Evolutionary conservation across 208 protist genomes (phyloP), one percentile per base, ranked within the genome.

Genomic region (Trypanosomatidae sp.): DNA sequence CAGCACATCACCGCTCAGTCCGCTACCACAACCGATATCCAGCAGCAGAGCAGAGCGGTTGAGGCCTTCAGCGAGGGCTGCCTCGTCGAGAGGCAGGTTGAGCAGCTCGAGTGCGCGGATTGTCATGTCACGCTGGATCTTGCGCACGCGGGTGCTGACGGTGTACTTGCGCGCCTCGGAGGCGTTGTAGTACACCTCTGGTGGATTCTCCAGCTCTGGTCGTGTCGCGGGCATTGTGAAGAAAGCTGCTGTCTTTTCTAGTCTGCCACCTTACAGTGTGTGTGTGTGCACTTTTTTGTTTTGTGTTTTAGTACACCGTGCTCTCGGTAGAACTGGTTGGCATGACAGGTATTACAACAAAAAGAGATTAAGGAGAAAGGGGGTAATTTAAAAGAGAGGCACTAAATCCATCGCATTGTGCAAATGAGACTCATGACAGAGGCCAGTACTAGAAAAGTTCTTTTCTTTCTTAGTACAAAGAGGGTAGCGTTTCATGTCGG

Each of bases 1-100:
- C 17, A 99, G 67, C n/a, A 98, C 95, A 49, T 99, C 91, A 3
- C 99, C 99, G 77, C 96, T 99, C 36, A 99, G 77, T 0, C 98
- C 99, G 59, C 97, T 99, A 30, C 99, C 99, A 80, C 99, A 99
- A 55, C 99, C 99, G 50, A 99, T 89, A 82, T 99, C 99, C 2
- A 99, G 91, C 33, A 99, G 73, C 25, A 99, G 74, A 9, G 87
- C 84, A 9, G 75, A 71, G 36, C 75, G 39, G 50, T 87, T 62
- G 52, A 66, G 12, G 3, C 76, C 79, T 43, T 47, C 59, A 28
- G 70, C 59, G 2, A 64, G n/a, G 46, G 50, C 56, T 36, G 59
- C 30, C 33, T 84, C 66, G 36, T 74, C 72, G 56, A 86, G 81
- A 7, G 93, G 92, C 5, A 99, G 68, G 49, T 80, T 84, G 49